A percentile compares a stretch with the other conserved stretches of the same genome.
These are phyloP conservation scores for Durio zibethinus DNA, from an alignment of 345 rosid species.

Conservation along the genomic window DNA sequence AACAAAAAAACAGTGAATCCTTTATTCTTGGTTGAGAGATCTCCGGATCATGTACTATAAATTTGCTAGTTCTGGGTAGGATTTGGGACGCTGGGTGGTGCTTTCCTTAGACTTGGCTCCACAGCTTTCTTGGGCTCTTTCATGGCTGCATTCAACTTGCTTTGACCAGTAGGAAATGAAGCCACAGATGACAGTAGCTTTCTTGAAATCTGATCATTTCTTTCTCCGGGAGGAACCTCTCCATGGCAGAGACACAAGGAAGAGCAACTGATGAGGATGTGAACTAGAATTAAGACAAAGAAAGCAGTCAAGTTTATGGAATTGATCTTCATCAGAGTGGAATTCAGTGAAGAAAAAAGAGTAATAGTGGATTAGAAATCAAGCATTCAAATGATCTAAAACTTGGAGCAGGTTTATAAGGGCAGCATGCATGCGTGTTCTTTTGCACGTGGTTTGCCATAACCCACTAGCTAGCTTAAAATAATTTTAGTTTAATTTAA, in stretches of 20 bases:
- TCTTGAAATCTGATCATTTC: conserved; percentile 8
- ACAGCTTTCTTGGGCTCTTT: conserved; percentile 45
- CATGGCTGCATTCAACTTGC: conserved; percentile 14
- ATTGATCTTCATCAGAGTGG: conserved; percentile 33
- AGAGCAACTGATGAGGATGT: conserved; percentile 16
- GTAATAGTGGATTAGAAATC: not conserved
- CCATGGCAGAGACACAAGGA: conserved; percentile 22
- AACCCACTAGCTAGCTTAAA: not conserved
- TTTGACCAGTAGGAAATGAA: conserved; percentile 8
- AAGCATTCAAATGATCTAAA: conserved; percentile 6
- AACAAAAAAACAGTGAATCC: not conserved
- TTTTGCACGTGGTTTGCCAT: conserved; percentile 27
- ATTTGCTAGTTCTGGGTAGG: conserved; percentile 48
- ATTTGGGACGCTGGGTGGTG: conserved; percentile 48
- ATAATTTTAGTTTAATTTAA: too few species aligned
- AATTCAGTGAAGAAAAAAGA: not conserved
- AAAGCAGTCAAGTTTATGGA: conserved; percentile 19
- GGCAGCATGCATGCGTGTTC: conserved; percentile 23
- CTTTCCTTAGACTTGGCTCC: conserved; percentile 53
- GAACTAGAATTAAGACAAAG: conserved; percentile 21
- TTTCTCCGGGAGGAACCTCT: not conserved
- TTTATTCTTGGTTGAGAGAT: not conserved
- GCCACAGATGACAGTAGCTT: conserved; percentile 24
- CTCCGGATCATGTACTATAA: not conserved
- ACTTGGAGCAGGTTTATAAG: conserved; percentile 11